Base-by-base conservation (phyloP, 208 protist species). In the Crithidia fasciculata region DNA sequence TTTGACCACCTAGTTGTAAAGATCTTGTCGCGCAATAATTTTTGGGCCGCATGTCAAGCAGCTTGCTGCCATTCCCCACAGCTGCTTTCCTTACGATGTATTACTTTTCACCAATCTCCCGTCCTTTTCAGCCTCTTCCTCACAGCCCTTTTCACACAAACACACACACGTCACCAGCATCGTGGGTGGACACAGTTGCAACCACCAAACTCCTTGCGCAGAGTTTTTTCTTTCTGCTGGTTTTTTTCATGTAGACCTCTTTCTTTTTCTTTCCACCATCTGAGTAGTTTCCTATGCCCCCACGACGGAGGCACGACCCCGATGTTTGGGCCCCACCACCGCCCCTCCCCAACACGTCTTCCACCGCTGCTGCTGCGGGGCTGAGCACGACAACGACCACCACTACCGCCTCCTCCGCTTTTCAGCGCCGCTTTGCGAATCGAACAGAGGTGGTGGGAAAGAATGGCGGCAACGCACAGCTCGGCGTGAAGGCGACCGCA, bases 271-370 rank as follows among this genome's bases (percentile, higher is more conserved):
- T 52, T n/a, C 54, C 28, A 8, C 50, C 15, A 56, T 12, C 8
- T 28, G n/a, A 56, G 41, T 36, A 5, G 2, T 50, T 63, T 9
- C 9, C 40, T 28, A 79, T 79, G 74, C 60, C 67, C 19, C 67
- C 66, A 13, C 62, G 49, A 8, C 73, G 69, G 50, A 82, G 79
- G 62, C 78, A 87, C 66, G 91, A 96, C 49, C 82, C 69, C 8
- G 91, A 86, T 70, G 85, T 93, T 8, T 96, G 91, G 89, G 81
- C 62, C 0, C 91, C 89, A 36, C 90, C 87, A 13, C 79, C 83
- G 19, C 80, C 84, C 8, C 67, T 28, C 0, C 67, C 53, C 45
- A 16, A 55, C n/a, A 13, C n/a, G 10, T 6, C 36, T 5, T 16
- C 7, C 59, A 52, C 59, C 59, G 8, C 28, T 54, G 13, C 10